These are phyloP conservation scores for Paraconiothyrium sp. DNA, from an alignment of 2,329 filamentous ascomycete genomes.

Conservation along the genomic window DNA sequence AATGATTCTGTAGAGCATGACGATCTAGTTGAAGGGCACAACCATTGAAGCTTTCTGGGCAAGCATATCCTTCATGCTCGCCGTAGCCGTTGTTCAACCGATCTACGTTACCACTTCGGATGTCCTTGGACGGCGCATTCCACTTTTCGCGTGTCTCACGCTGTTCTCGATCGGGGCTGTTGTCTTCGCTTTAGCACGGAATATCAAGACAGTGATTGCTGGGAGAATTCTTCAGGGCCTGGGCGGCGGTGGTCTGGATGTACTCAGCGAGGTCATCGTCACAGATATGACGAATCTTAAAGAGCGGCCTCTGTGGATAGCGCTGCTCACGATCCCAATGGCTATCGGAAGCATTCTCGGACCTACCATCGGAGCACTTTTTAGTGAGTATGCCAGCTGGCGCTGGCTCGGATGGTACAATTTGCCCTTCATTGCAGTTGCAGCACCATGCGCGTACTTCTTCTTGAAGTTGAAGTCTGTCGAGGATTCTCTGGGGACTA, in stretches of 20 bases:
- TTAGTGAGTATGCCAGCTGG: conserved; percentile 55
- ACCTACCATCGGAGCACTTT: conserved; percentile 60
- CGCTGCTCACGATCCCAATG: conserved; percentile 60
- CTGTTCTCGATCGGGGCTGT: conserved; percentile 59
- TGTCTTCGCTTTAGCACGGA: conserved; percentile 56
- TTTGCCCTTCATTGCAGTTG: conserved; percentile 55
- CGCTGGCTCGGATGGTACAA: conserved; percentile 55
- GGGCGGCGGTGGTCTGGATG: conserved; percentile 61
- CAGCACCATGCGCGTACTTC: conserved; percentile 53
- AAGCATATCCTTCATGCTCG: conserved; percentile 54
- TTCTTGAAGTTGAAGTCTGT: conserved; percentile 62
- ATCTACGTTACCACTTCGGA: conserved; percentile 42
- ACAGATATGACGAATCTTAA: conserved; percentile 64
- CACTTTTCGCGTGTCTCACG: conserved; percentile 30
- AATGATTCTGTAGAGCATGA: not conserved
- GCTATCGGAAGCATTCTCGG: conserved; percentile 60
- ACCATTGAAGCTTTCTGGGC: conserved; percentile 66
- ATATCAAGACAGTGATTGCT: conserved; percentile 61
- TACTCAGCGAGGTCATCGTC: conserved; percentile 60
- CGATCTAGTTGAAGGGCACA: conserved; percentile 17
- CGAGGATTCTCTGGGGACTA: conserved; percentile 51
- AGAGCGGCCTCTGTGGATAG: conserved; percentile 57
- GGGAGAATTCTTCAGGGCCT: conserved; percentile 62
- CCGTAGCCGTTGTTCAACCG: conserved; percentile 34
- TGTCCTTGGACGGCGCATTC: conserved; percentile 34